Evolutionary conservation across 371 early-diverging fungal species (phyloP).

Genomic region (Dichotomocladium elegans): DNA sequence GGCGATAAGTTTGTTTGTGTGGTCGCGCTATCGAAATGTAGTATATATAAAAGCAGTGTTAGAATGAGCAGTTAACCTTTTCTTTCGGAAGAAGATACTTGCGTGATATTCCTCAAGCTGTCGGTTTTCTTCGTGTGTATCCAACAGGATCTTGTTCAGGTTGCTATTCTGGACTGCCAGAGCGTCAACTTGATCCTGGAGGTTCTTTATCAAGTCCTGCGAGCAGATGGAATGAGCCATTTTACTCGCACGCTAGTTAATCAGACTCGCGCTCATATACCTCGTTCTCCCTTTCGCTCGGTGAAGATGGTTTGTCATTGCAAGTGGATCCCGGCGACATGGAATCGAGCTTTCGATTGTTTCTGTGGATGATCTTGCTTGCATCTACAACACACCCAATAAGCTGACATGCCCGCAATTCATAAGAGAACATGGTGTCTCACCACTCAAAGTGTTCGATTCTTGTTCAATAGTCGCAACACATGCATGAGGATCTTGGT

Average conservation of each 20-base stretch:
- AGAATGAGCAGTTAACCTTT: no score
- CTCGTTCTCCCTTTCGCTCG: background rate
- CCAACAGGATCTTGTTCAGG: no score
- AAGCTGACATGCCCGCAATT: background rate
- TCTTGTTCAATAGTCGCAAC: background rate
- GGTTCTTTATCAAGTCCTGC: background rate
- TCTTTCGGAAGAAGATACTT: no score
- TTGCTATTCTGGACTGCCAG: background rate
- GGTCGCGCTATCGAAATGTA: no score
- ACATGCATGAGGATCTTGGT: background rate
- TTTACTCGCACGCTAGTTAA: background rate
- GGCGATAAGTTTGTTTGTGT: no score
- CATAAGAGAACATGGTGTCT: background rate
- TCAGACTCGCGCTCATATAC: background rate
- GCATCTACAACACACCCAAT: background rate
- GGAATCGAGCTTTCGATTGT: background rate
- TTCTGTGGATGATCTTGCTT: background rate
- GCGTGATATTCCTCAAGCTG: no score
- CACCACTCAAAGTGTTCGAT: background rate
- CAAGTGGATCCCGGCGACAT: background rate
- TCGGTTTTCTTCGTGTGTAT: no score
- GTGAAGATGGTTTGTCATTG: no score
- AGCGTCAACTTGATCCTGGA: background rate
- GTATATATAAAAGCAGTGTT: no score
- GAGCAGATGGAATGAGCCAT: background rate